phyloP scores from a whole-genome alignment of 2,329 filamentous ascomycete genomes.

The Aspergillus texensis region DNA sequence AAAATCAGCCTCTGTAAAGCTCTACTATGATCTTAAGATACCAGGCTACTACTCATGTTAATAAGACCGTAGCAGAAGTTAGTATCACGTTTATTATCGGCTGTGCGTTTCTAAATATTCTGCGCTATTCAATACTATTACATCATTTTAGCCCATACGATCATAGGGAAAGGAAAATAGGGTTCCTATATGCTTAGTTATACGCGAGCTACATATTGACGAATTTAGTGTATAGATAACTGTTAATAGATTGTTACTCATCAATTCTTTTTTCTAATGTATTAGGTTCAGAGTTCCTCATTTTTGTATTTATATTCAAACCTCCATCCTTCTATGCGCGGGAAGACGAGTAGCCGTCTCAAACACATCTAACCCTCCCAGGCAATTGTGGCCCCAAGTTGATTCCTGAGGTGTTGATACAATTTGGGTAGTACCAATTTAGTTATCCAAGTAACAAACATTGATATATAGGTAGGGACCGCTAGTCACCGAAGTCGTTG shows the following conservation, averaged over 20 bases:
- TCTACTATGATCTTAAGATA: background rate
- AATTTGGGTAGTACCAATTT: too few species aligned
- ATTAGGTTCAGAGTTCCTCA: too few species aligned
- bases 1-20: background rate
- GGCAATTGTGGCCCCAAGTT: too few species aligned
- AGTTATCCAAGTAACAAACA: too few species aligned
- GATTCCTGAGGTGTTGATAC: too few species aligned
- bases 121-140: background rate
- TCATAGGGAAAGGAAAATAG: background rate
- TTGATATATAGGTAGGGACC: too few species aligned
- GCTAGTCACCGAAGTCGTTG: too few species aligned
- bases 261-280: background rate
- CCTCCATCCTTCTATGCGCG: too few species aligned
- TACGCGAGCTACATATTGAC: background rate
- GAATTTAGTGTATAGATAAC: background rate
- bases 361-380: too few species aligned
- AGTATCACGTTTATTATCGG: background rate
- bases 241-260: background rate
- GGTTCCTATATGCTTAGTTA: background rate
- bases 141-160: background rate
- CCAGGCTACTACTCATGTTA: background rate
- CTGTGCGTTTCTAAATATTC: background rate
- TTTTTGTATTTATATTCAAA: too few species aligned
- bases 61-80: background rate
- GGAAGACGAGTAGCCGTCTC: too few species aligned